Conservation (phyloP, 1,284 basidiomycete genomes). For the Pseudozyma hubeiensis region DNA sequence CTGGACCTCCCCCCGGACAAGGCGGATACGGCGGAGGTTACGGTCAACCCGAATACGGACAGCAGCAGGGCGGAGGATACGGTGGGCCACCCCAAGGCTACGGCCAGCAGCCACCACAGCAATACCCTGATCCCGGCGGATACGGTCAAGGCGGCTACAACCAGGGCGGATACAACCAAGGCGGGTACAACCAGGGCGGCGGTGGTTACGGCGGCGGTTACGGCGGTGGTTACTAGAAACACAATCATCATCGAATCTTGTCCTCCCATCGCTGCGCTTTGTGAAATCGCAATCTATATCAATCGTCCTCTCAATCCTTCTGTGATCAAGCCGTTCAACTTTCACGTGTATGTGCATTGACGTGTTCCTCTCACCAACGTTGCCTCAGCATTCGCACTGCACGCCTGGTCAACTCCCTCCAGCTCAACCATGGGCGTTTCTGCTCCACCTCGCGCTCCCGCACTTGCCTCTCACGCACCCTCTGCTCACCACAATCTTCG, state of each 20-base stretch:
- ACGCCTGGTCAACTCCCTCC: too few species aligned
- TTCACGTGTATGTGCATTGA: too few species aligned
- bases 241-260: neutral
- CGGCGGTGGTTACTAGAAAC: constrained; percentile 35
- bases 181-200: constrained; percentile 22
- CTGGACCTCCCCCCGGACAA: constrained; percentile 22
- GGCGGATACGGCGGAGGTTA: constrained; percentile 31
- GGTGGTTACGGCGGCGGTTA: constrained; percentile 28
- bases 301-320: too few species aligned
- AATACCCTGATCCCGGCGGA: constrained; percentile 22
- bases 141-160: constrained; percentile 16
- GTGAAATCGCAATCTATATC: too few species aligned
- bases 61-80: constrained; percentile 13
- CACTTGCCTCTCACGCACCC: neutral
- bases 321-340: too few species aligned
- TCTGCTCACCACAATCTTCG: neutral
- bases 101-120: constrained; percentile 24
- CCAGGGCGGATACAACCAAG: constrained; percentile 16
- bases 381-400: too few species aligned
- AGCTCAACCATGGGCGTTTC: too few species aligned
- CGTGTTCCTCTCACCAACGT: too few species aligned
- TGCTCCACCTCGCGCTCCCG: too few species aligned
- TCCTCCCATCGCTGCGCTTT: neutral
- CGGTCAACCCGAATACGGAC: constrained; percentile 19
- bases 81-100: constrained; percentile 10